A percentile compares a stretch with the other conserved stretches of the same genome.
These are phyloP conservation scores for Botryotinia narcissicola DNA, from an alignment of 2,329 filamentous ascomycete species.

Conservation along the genomic window DNA sequence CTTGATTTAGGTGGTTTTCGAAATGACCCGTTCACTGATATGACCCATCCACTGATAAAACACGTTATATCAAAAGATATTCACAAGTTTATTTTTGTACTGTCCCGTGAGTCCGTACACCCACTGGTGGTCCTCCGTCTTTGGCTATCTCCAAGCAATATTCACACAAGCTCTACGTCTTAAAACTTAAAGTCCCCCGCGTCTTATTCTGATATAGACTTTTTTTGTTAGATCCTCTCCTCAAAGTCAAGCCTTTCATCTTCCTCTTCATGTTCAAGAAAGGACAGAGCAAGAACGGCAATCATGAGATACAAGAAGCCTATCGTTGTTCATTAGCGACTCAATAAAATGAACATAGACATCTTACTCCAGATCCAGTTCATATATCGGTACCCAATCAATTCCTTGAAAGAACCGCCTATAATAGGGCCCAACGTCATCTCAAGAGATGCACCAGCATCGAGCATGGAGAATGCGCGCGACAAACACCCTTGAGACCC, in stretches of 20 bases:
- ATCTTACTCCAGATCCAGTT: conserved; percentile 1
- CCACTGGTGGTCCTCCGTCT: too few relatives aligned
- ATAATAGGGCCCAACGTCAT: not conserved
- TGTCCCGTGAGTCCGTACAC: too few relatives aligned
- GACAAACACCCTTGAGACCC: not conserved
- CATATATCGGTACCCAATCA: not conserved
- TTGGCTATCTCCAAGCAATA: not conserved
- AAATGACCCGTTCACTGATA: too few relatives aligned
- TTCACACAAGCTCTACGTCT: not conserved
- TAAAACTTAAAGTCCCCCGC: not conserved
- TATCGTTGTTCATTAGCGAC: not conserved
- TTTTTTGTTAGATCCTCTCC: not conserved
- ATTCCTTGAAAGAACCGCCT: not conserved
- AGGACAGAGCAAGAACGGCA: not conserved
- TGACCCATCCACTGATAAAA: too few relatives aligned
- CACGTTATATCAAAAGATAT: too few relatives aligned
- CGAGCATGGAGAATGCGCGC: not conserved
- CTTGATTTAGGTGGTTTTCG: too few relatives aligned
- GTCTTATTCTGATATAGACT: not conserved
- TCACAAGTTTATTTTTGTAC: too few relatives aligned
- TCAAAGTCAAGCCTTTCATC: not conserved
- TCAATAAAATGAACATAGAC: not conserved
- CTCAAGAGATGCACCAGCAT: not conserved
- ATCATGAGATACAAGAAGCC: not conserved
- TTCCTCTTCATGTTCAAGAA: not conserved